These are phyloP conservation scores for Oryza officinalis DNA, from an alignment of 176 grass and related monocot species.

Conservation along the genomic window DNA sequence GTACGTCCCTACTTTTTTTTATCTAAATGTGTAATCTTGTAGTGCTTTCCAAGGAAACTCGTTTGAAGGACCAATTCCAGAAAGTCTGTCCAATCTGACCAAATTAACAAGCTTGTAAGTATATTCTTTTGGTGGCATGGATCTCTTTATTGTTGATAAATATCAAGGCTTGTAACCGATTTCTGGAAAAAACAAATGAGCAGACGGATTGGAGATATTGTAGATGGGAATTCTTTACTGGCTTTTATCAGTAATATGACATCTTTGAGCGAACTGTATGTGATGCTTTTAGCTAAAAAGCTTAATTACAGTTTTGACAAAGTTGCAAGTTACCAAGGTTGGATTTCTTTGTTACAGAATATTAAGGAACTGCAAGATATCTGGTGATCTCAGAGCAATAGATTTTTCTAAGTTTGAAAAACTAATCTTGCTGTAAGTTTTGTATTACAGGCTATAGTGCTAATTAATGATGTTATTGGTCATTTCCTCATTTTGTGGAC, in stretches of 20 bases:
- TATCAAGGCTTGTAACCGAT: neutral
- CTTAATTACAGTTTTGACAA: neutral
- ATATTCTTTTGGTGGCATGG: neutral
- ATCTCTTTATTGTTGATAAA: neutral
- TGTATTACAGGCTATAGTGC: neutral
- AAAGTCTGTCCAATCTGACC: neutral
- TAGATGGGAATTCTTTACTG: constrained; percentile 43
- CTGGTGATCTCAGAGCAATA: constrained; percentile 36
- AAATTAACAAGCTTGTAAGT: neutral
- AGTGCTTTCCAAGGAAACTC: constrained; percentile 62
- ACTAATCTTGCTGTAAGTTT: constrained; percentile 28
- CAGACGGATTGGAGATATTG: constrained; percentile 55
- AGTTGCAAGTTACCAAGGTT: neutral
- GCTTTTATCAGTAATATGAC: constrained; percentile 49
- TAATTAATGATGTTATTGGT: no score
- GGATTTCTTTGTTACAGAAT: constrained; percentile 34
- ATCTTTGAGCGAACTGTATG: constrained; percentile 46
- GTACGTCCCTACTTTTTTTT: no score
- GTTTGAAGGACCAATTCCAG: constrained; percentile 40
- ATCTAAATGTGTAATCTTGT: neutral
- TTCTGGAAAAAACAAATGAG: neutral
- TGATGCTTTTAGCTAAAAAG: neutral
- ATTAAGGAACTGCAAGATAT: constrained; percentile 59
- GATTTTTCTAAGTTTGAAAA: constrained; percentile 34
- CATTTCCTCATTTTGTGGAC: no score